Base-by-base conservation (phyloP, 2,329 filamentous ascomycete genomes). In the Cladosporium oxysporum region DNA sequence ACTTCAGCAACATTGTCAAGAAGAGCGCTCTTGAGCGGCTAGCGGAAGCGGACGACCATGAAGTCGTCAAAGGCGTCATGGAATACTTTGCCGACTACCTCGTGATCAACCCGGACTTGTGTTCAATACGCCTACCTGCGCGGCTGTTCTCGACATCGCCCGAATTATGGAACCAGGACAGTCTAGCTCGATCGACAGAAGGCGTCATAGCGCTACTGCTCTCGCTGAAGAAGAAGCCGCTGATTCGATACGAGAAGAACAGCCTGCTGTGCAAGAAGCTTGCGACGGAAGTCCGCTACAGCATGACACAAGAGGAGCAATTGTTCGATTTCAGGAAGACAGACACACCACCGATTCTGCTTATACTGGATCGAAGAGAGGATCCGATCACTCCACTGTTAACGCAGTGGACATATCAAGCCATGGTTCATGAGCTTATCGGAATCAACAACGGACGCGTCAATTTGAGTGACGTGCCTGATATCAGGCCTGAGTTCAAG, bases 321-420 rank as follows among this genome's bases (percentile, higher is more conserved):
- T 82, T 99, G 11, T 99, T 99, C 79, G 93, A 98, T 77, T 99
- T 99, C 77, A 87, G 94, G 69, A 93, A 92, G 77, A 90, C 93
- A 62, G 95, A 99, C 77, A 99, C 95, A 0, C 91, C 94, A 10
- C 95, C 96, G 0, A 93, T 99, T 71, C 83, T 99, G 16, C 84
- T 99, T 37, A 87, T 99, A 63, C 81, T 99, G 33, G 95, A 99
- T 79, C 88, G 95, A 50, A 87, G 95, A 77, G 93, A 97, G 75
- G 95, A 99, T 74, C 94, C 95, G 0, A 91, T 98, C 60, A 99
- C 95, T 3, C 95, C 95, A 0, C 82, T 99, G 12, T 84, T 99
- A 58, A 97, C 93, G 2, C 95, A 99, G 77, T 99, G 95, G 95
- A 99, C 95, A 29, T 99, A 99, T 75, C 95, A 99, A 79, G 95